A percentile compares a stretch with the other conserved stretches of the same genome.
phyloP scores from a whole-genome alignment of 495 filamentous ascomycete species.

The Pseudevernia furfuracea region DNA sequence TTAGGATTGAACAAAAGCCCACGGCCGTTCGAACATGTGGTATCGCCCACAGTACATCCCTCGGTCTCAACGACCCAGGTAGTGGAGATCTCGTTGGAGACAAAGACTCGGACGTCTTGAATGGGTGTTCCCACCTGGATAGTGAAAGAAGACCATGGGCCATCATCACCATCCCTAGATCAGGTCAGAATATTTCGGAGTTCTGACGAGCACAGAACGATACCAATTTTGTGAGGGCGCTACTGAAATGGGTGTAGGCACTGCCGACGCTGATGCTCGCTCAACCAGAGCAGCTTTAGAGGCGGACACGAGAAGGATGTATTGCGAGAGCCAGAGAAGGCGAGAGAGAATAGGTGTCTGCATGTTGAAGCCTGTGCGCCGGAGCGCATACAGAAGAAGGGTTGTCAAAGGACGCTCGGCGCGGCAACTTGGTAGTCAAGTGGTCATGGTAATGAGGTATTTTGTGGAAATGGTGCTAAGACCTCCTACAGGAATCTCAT shows the following conservation, averaged over 20 bases:
- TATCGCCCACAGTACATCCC: conserved; percentile 26
- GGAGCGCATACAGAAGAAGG: background rate
- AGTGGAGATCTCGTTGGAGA: conserved; percentile 40
- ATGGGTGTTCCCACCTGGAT: conserved; percentile 43
- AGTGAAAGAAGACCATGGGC: conserved; percentile 46
- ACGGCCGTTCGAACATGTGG: conserved; percentile 36
- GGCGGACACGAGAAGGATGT: background rate
- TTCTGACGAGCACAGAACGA: background rate
- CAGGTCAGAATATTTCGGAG: background rate
- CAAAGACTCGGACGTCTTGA: conserved; percentile 39
- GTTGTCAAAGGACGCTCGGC: conserved; percentile 2
- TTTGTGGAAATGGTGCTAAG: background rate
- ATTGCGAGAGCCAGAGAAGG: conserved; percentile 12
- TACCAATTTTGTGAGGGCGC: conserved; percentile 24
- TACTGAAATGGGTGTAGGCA: conserved; percentile 19
- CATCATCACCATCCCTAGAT: conserved; percentile 46
- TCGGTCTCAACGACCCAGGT: conserved; percentile 36
- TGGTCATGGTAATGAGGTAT: conserved; percentile 2
- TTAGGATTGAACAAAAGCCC: conserved; percentile 44
- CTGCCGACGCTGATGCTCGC: conserved; percentile 12
- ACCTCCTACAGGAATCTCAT: background rate
- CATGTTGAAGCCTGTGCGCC: background rate
- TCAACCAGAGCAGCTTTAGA: conserved; percentile 1
- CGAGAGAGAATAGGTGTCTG: background rate
- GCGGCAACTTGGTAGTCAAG: conserved; percentile 4